Conservation (phyloP, 2,329 filamentous ascomycete genomes). For the Hyphodiscus sp. region DNA sequence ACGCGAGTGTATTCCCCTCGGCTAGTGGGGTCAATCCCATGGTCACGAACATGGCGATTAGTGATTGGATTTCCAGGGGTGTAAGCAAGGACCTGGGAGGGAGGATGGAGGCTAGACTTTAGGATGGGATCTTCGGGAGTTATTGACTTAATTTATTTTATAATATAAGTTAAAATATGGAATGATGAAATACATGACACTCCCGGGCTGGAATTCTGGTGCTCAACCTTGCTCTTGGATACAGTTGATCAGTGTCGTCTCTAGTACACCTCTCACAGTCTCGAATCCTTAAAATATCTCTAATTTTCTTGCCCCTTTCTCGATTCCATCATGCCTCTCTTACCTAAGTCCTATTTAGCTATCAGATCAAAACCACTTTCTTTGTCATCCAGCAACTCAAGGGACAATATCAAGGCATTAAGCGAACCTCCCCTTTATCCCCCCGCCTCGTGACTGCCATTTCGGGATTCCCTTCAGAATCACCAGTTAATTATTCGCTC, state of each 20-base stretch:
- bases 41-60: conserved; percentile 68
- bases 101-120: conserved; percentile 11
- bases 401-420: neutral
- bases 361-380: too few species aligned
- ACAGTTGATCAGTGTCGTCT: too few species aligned
- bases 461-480: neutral
- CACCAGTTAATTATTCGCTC: too few species aligned
- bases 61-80: conserved; percentile 56
- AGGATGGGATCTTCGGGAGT: neutral
- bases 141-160: neutral
- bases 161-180: neutral
- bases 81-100: conserved; percentile 42
- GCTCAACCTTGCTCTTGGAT: too few species aligned
- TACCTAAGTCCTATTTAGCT: too few species aligned
- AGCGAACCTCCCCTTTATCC: neutral
- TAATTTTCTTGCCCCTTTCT: too few species aligned
- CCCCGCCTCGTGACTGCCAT: neutral
- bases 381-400: neutral
- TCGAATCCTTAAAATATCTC: too few species aligned
- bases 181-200: neutral
- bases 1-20: conserved; percentile 69
- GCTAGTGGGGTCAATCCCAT: conserved; percentile 79
- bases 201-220: too few species aligned
- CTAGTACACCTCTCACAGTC: too few species aligned
- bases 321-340: too few species aligned